Conservation (phyloP, 2,329 filamentous ascomycete genomes). For the Cladosporium cucumerinum region DNA sequence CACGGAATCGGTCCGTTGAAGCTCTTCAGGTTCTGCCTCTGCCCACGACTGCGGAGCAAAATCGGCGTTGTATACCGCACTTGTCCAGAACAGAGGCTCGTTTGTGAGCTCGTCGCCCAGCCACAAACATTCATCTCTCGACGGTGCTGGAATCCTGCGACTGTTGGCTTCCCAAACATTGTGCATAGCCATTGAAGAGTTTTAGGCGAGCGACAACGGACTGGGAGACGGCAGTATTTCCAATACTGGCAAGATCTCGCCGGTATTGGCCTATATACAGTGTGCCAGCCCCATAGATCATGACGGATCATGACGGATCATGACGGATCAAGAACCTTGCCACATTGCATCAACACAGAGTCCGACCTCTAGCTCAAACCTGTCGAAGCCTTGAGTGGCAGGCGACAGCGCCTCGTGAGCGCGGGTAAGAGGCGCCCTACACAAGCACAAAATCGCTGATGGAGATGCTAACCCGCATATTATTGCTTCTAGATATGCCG, state of each 20-base stretch:
- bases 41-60: neutral
- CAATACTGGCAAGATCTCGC: neutral
- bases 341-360: neutral
- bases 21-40: neutral
- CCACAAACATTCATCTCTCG: neutral
- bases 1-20: neutral
- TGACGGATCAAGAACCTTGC: neutral
- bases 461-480: neutral
- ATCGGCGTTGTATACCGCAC: neutral
- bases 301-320: neutral
- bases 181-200: neutral
- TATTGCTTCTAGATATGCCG: neutral
- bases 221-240: neutral
- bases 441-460: neutral
- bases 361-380: neutral
- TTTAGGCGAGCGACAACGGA: neutral
- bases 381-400: neutral
- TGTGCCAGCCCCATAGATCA: neutral
- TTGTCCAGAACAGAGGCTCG: neutral
- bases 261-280: neutral
- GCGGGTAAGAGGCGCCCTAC: neutral
- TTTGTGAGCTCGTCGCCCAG: neutral
- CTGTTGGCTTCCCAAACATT: neutral
- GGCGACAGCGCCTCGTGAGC: neutral
- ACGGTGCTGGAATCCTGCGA: neutral